Base-by-base conservation (phyloP, 768 basidiomycete genomes). In the Dentipellis sp. region DNA sequence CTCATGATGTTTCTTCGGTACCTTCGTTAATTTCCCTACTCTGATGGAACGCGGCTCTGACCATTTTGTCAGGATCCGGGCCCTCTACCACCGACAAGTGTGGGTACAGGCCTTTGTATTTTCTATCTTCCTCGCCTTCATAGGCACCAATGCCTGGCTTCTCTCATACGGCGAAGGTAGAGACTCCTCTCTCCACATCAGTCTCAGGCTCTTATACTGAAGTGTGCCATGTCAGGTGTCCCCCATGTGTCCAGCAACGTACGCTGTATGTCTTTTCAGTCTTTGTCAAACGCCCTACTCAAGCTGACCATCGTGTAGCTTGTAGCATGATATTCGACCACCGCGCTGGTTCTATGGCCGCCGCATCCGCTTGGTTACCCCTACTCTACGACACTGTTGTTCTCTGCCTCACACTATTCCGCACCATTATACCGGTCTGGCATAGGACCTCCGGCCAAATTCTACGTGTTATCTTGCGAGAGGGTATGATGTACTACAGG, bases 1-100 rank as follows among this genome's bases (percentile, higher is more conserved):
- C 58, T 81, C 16, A 82, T 84, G 80, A 82, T 84, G 81, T 68
- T 81, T 21, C 59, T 82, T 3, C 78, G 82, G 71, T 74, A 58
- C 64, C 70, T 38, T 11, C 49, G n/a, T n/a, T n/a, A n/a, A 11
- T 12, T n/a, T 21, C 16, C 7, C 29, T 17, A 4, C 8, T 16
- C 10, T 37, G 9, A 8, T 7, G 49, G 1, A 17, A 38, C 12
- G n/a, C 35, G 19, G 10, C 1, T 29, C 19, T 23, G 21, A 34
- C 23, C 42, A 17, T 34, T 4, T 48, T 11, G 42, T 36, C 19
- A 65, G 68, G 4, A 62, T 74, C 11, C 62, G 64, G n/a, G 73
- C 68, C 1, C 55, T 70, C 42, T 74, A 72, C 45, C 40, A 53
- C 54, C 19, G 22, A 50, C 0, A 58, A 52, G 3, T 59, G 55